Evolutionary conservation across 805 yeast genomes (phyloP).

Genomic region (Millerago galiae): DNA sequence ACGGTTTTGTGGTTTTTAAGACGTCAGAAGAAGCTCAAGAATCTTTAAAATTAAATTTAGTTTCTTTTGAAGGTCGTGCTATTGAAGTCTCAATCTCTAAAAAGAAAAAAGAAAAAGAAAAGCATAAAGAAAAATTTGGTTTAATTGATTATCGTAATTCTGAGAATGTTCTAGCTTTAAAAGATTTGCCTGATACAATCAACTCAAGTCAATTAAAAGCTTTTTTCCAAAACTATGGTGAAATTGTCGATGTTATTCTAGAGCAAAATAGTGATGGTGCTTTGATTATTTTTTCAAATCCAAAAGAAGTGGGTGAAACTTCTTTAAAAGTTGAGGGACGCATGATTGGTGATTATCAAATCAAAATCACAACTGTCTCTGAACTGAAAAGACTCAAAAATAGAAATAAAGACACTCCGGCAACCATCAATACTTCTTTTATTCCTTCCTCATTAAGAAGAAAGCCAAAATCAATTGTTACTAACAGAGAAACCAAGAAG

Average conservation of each 20-base stretch:
- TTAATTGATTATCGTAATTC: slow-evolving; percentile 17
- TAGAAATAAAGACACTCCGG: background rate
- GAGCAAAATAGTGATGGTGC: slow-evolving; percentile 44
- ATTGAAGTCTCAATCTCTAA: slow-evolving; percentile 46
- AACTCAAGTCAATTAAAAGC: slow-evolving; percentile 29
- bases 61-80: slow-evolving; percentile 37
- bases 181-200: slow-evolving; percentile 31
- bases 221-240: slow-evolving; percentile 29
- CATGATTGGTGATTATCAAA: slow-evolving; percentile 28
- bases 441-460: slow-evolving; percentile 8
- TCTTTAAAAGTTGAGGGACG: slow-evolving; percentile 36
- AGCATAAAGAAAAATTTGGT: slow-evolving; percentile 23
- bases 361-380: slow-evolving; percentile 29
- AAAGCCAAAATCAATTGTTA: slow-evolving; percentile 1
- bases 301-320: slow-evolving; percentile 46
- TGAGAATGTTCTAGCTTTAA: slow-evolving; percentile 18
- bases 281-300: slow-evolving; percentile 38
- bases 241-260: slow-evolving; percentile 36
- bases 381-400: slow-evolving; percentile 21
- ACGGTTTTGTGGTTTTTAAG: slow-evolving; percentile 54
- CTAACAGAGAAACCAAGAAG: background rate
- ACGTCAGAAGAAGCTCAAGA: slow-evolving; percentile 37
- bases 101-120: slow-evolving; percentile 29
- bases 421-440: background rate
- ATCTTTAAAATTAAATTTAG: slow-evolving; percentile 39